Percentiles rank a stretch among this genome's conserved stretches.
phyloP scores from a whole-genome alignment of 2,329 filamentous ascomycete genomes.

The Chaetomiaceae sp. region DNA sequence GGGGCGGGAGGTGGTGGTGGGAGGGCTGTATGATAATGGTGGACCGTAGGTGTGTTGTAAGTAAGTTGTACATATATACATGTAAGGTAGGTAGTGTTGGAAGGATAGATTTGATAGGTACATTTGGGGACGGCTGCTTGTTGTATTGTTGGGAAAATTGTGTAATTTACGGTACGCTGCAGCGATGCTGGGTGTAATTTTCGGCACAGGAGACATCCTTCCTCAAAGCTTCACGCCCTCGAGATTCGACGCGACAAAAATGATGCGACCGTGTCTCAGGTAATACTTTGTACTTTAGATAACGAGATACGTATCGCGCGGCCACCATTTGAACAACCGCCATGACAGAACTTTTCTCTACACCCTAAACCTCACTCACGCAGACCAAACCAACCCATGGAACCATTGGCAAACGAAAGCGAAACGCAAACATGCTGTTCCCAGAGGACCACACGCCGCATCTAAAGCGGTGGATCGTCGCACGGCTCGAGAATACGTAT shows the following conservation, averaged over 20 bases:
- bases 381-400: constrained; percentile 7
- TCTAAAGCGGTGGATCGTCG: constrained; percentile 74
- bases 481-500: constrained; percentile 72
- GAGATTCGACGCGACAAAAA: too few relatives aligned
- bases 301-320: too few relatives aligned
- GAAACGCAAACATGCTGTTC: constrained; percentile 51
- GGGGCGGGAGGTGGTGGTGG: too few relatives aligned
- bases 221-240: too few relatives aligned
- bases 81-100: neutral
- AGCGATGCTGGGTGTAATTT: too few relatives aligned
- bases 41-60: constrained; percentile 6
- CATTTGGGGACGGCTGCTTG: too few relatives aligned
- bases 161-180: too few relatives aligned
- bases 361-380: neutral
- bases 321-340: neutral
- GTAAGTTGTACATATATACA: neutral
- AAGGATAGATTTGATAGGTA: too few relatives aligned
- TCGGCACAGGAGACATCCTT: too few relatives aligned
- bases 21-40: constrained; percentile 7
- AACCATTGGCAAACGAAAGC: neutral
- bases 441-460: constrained; percentile 56
- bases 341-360: neutral
- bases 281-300: neutral
- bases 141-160: too few relatives aligned
- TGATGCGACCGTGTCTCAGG: too few relatives aligned